These are phyloP conservation scores for Chiua virens DNA, from an alignment of 768 basidiomycete genomes.

Conservation along the genomic window DNA sequence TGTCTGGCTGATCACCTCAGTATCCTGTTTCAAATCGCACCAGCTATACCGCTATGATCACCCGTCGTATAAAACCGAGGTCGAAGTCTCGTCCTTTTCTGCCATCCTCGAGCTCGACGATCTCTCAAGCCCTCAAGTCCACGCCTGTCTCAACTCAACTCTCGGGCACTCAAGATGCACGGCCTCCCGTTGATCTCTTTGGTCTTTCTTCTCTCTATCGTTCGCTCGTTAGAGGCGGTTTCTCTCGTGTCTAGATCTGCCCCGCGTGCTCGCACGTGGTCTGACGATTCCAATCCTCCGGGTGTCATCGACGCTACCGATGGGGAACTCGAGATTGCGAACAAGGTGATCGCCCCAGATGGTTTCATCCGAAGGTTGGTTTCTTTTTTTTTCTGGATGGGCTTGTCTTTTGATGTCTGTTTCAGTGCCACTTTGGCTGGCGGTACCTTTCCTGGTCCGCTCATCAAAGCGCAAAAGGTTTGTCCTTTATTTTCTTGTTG, in stretches of 20 bases:
- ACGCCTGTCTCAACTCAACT: background rate
- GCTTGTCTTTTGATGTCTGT: background rate
- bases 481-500: background rate
- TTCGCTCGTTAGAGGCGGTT: slow-evolving; percentile 13
- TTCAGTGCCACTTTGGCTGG: slow-evolving; percentile 44
- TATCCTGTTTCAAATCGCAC: slow-evolving; percentile 10
- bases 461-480: slow-evolving; percentile 45
- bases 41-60: background rate
- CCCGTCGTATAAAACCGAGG: too few species aligned
- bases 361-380: slow-evolving; percentile 43
- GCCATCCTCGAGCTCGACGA: slow-evolving; percentile 2
- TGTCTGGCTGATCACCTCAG: background rate
- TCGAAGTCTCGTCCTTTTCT: background rate
- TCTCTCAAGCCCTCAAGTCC: slow-evolving; percentile 23
- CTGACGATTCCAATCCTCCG: slow-evolving; percentile 1
- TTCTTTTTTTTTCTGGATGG: background rate
- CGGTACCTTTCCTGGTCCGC: slow-evolving; percentile 49
- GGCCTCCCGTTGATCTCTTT: slow-evolving; percentile 10
- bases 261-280: background rate
- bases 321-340: slow-evolving; percentile 39
- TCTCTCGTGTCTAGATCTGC: slow-evolving; percentile 14
- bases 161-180: slow-evolving; percentile 23
- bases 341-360: slow-evolving; percentile 49
- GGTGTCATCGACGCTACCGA: slow-evolving; percentile 24
- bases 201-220: slow-evolving; percentile 12